A percentile compares a stretch with the other conserved stretches of the same genome.
Conservation (phyloP, 179 eudicot genomes). For the Vitellaria paradoxa region DNA sequence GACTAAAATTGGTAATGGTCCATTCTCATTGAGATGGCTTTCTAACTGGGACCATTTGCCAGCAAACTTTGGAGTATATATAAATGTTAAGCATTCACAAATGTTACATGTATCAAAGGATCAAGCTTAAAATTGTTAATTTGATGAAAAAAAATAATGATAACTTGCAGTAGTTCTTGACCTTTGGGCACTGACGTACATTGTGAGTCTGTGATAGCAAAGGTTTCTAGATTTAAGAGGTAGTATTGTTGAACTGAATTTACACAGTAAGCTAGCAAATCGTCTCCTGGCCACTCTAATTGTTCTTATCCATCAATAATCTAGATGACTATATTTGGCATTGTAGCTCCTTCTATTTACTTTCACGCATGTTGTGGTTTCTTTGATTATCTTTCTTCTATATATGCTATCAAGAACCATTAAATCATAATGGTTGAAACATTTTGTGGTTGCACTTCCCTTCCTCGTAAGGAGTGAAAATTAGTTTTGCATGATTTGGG, state of each 20-base stretch:
- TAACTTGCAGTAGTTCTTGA: not conserved
- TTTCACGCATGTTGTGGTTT: not conserved
- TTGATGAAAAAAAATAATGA: not conserved
- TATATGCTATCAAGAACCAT: too few relatives aligned
- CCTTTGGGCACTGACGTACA: not conserved
- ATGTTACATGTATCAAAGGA: not conserved
- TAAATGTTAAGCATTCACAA: not conserved
- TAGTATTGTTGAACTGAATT: slow-evolving; percentile 5
- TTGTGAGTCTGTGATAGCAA: too few relatives aligned
- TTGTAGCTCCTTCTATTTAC: not conserved
- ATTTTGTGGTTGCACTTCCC: too few relatives aligned
- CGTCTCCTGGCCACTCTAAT: not conserved
- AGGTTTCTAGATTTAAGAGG: not conserved
- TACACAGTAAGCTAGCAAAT: not conserved
- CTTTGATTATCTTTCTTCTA: too few relatives aligned
- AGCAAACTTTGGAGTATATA: not conserved
- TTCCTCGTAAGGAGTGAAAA: not conserved
- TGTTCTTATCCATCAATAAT: not conserved
- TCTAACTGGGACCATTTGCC: not conserved
- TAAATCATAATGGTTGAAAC: too few relatives aligned
- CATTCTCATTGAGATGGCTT: not conserved
- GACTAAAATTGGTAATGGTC: not conserved
- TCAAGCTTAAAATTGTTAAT: not conserved
- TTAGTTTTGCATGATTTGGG: not conserved
- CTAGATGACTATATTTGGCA: not conserved